Conservation (phyloP, 306 rosid genomes). For the Quercus mongolica region DNA sequence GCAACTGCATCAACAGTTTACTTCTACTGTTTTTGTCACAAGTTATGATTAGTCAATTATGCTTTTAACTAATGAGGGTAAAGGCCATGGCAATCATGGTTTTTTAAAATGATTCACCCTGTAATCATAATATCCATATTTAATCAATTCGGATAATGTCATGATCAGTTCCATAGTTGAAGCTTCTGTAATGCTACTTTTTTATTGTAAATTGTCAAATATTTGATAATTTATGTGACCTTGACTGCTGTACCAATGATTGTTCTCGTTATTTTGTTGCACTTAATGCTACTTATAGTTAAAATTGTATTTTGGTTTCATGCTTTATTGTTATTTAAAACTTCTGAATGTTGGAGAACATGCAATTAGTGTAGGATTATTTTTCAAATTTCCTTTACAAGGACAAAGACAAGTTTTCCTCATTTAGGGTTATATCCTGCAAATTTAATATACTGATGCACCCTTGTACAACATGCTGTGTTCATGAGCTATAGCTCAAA, state of each 20-base stretch:
- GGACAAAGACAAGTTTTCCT: not conserved
- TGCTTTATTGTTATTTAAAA: not conserved
- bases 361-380: not conserved
- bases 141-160: not conserved
- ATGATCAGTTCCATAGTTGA: not conserved
- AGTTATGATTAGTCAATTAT: not conserved
- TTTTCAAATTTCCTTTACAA: not conserved
- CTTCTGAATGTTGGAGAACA: not conserved
- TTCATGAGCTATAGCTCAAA: not conserved
- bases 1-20: not conserved
- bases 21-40: not conserved
- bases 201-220: not conserved
- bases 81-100: not conserved
- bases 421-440: not conserved
- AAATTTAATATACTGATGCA: conserved; percentile 8
- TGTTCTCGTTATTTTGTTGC: not conserved
- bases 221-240: not conserved
- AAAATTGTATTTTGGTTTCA: conserved; percentile 1
- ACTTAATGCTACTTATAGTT: not conserved
- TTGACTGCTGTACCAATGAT: not conserved
- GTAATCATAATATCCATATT: not conserved
- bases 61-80: not conserved
- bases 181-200: not conserved
- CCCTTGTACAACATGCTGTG: not conserved
- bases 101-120: not conserved